Base-by-base conservation (phyloP, 1,284 basidiomycete species). In the Austroboletus niveus region DNA sequence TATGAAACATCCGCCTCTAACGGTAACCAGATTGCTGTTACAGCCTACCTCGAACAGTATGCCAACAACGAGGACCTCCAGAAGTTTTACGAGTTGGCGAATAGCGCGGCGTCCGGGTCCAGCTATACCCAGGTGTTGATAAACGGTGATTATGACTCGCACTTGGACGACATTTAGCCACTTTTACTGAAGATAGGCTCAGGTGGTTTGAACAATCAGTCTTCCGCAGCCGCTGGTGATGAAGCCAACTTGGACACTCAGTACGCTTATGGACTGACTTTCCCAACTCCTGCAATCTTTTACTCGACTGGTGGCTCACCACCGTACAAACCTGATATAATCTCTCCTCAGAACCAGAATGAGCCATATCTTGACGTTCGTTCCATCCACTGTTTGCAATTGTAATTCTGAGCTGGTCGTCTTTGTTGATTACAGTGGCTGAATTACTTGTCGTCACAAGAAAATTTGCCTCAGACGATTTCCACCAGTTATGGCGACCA, bases 211-310 rank as follows among this genome's bases (percentile, higher is more conserved):
- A 89, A 91, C 60, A 74, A 76, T 54, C 89, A 92, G 66, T 80
- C 61, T 34, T 55, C 71, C 15, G 61, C 66, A 1, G 69, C 71
- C 17, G 80, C 86, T 11, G 87, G 86, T 1, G 64, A 60, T 5
- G 89, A 92, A 66, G 89, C 88, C 12, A 78, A 89, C 59, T 69
- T 92, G 54, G 90, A 88, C 64, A 77, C 73, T 8, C 86, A 84
- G 64, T 87, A 79, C 70, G 85, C 76, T 1, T 84, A 80, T 56
- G 86, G 85, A 24, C 53, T 87, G 27, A 73, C 82, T 1, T 76
- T 75, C 55, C 70, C 71, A 22, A 75, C 72, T 32, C 75, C 69
- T 51, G 76, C 69, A 8, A 81, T 73, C 10, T 85, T 82, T 63
- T 88, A 69, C 64, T 80, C 84, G 9, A 87, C 83, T n/a, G 80